These are phyloP conservation scores for Diaporthe australafricana DNA, from an alignment of 2,329 filamentous ascomycete genomes.

Conservation along the genomic window DNA sequence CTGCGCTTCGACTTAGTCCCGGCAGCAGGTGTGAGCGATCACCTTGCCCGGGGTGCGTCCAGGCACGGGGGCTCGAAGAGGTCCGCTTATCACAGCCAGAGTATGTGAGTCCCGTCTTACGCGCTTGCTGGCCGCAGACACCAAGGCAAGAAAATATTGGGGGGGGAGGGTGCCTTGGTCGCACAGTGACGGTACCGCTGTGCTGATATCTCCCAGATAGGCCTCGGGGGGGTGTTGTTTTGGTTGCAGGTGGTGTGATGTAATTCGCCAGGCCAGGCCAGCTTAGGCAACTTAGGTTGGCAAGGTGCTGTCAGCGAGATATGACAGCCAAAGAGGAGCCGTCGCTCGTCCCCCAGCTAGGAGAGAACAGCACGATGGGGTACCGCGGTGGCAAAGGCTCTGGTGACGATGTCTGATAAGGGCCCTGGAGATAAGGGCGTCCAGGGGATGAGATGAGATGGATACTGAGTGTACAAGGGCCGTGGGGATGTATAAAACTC, in stretches of 20 bases:
- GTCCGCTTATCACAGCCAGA: conserved; percentile 24
- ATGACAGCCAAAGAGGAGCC: conserved; percentile 31
- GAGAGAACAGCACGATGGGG: conserved; percentile 5
- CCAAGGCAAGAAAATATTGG: conserved; percentile 26
- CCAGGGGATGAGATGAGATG: conserved; percentile 2
- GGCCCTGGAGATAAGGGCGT: conserved; percentile 25
- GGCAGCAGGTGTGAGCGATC: conserved; percentile 21
- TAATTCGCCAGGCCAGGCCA: conserved; percentile 32
- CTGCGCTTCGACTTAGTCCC: neutral
- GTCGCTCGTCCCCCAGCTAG: conserved; percentile 10
- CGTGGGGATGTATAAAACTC: conserved; percentile 21
- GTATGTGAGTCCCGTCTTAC: conserved; percentile 20
- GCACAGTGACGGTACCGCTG: conserved; percentile 11
- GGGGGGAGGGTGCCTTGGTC: conserved; percentile 6
- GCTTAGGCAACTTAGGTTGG: conserved; percentile 35
- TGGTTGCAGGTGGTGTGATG: conserved; percentile 31
- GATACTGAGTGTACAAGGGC: conserved; percentile 10
- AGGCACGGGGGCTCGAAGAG: conserved; percentile 16
- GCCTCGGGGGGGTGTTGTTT: conserved; percentile 6
- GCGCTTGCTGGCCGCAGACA: conserved; percentile 21
- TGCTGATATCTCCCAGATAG: conserved; percentile 36
- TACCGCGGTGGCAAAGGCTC: conserved; percentile 15
- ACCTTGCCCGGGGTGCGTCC: conserved; percentile 30
- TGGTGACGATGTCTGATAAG: conserved; percentile 34
- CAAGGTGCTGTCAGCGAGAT: conserved; percentile 35